Evolutionary conservation across 345 rosid genomes (phyloP), one percentile per base, ranked within the genome.

Genomic region (Linum trigynum): DNA sequence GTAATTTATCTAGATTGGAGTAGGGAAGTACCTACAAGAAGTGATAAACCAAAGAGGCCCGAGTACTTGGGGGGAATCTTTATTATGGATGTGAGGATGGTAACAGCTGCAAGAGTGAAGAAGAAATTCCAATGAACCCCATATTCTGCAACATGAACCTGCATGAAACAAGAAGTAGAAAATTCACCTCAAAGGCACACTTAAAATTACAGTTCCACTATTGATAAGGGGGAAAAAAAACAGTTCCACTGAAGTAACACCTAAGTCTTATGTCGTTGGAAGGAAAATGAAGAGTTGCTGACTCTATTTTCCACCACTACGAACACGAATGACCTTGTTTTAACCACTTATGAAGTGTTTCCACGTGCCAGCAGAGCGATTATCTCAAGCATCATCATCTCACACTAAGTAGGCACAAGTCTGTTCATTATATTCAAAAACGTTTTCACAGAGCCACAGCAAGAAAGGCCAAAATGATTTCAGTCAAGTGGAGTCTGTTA

Each of bases 81-180:
- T 63, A 80, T 74, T 59, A 78, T 60, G 61, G 90, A 86, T 61
- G 95, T 79, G 60, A 86, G 82, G 55, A 90, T 74, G 61, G 92
- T 79, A 65, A 90, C 89, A 59, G 83, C 86, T 43, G 96, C 97
- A 58, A 90, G 92, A 2, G 97, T 88, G 82, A 90, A 90, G 77
- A 92, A 94, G 87, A 90, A 94, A 72, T 90, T 88, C 96, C 99
- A 86, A 65, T 94, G 97, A 39, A 86, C 82, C 75, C 97, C 95
- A 69, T 90, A 88, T 77, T 94, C 97, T 14, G 86, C 91, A 32
- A 77, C 77, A 68, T 88, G 98, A 67, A 88, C 90, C 97, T 90
- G 67, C 64, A 66, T 36, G 23, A 56, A 0, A 38, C 66, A 77
- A 41, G 62, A 45, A n/a, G 3, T 16, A 8, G 38, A 16, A 57